Percentiles rank a stretch among this genome's conserved stretches.
These are phyloP conservation scores for Westerdykella sp. DNA, from an alignment of 2,329 filamentous ascomycete genomes.

Conservation along the genomic window DNA sequence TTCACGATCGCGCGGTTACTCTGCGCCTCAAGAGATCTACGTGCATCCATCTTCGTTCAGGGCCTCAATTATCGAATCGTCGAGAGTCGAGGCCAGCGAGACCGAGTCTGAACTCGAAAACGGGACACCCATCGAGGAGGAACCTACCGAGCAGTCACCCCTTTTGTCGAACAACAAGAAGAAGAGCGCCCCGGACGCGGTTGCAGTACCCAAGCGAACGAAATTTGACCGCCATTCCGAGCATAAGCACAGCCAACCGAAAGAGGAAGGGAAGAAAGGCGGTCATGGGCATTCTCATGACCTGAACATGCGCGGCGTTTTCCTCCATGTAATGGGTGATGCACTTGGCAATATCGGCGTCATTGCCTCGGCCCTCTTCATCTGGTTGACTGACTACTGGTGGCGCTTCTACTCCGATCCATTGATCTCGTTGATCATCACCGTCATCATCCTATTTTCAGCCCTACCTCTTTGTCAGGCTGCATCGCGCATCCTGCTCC, in stretches of 20 bases:
- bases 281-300: constrained; percentile 66
- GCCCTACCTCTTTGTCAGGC: constrained; percentile 73
- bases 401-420: constrained; percentile 88
- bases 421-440: constrained; percentile 88
- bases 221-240: constrained; percentile 49
- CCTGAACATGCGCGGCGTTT: constrained; percentile 64
- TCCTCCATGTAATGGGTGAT: constrained; percentile 66
- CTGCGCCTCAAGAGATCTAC: constrained; percentile 62
- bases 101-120: constrained; percentile 48
- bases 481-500: constrained; percentile 80
- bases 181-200: constrained; percentile 11
- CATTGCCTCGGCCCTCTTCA: constrained; percentile 61
- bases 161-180: constrained; percentile 32
- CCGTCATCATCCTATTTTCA: constrained; percentile 64
- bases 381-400: constrained; percentile 80
- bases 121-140: constrained; percentile 23
- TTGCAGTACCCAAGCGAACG: constrained; percentile 19
- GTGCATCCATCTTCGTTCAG: constrained; percentile 87
- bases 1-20: constrained; percentile 52
- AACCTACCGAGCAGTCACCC: constrained; percentile 36
- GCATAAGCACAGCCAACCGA: constrained; percentile 77
- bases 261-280: constrained; percentile 52
- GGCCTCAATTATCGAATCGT: constrained; percentile 86
- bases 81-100: constrained; percentile 53
- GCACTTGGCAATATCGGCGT: constrained; percentile 72